Evolutionary conservation across 192 early-diverging fungal genomes (phyloP).

Genomic region (Physocladia obscura): DNA sequence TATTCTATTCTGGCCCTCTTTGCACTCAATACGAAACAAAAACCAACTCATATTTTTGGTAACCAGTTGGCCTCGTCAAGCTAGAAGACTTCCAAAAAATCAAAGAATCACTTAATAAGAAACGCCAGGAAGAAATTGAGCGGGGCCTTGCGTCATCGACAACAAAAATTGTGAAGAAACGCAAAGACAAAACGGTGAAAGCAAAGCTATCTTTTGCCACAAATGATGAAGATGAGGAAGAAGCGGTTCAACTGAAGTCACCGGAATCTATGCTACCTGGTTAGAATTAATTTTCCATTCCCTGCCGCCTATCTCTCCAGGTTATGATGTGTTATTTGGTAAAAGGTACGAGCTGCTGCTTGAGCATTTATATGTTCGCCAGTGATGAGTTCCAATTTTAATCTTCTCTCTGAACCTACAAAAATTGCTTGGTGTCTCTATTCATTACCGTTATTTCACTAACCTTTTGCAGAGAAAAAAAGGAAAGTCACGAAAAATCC

Average conservation of each 20-base stretch:
- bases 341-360: background rate
- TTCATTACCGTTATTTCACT: background rate
- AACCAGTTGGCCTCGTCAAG: slow-evolving; percentile 74
- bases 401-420: slow-evolving; percentile 50
- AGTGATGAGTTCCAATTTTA: slow-evolving; percentile 12
- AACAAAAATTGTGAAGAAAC: slow-evolving; percentile 57
- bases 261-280: too few species aligned
- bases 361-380: background rate
- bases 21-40: background rate
- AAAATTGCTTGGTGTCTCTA: too few species aligned
- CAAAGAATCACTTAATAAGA: slow-evolving; percentile 69
- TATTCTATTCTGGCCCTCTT: background rate
- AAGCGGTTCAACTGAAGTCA: too few species aligned
- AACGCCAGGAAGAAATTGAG: slow-evolving; percentile 68
- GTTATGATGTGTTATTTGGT: background rate
- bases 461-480: slow-evolving; percentile 25
- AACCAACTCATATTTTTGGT: background rate
- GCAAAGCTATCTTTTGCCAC: slow-evolving; percentile 74
- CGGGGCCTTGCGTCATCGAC: slow-evolving; percentile 35
- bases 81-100: slow-evolving; percentile 89
- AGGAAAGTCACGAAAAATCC: slow-evolving; percentile 76
- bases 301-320: too few species aligned
- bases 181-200: slow-evolving; percentile 61
- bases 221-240: slow-evolving; percentile 43
- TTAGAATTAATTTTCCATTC: background rate